phyloP scores from a whole-genome alignment of 495 filamentous ascomycete species.

The Penicillium paxilli region DNA sequence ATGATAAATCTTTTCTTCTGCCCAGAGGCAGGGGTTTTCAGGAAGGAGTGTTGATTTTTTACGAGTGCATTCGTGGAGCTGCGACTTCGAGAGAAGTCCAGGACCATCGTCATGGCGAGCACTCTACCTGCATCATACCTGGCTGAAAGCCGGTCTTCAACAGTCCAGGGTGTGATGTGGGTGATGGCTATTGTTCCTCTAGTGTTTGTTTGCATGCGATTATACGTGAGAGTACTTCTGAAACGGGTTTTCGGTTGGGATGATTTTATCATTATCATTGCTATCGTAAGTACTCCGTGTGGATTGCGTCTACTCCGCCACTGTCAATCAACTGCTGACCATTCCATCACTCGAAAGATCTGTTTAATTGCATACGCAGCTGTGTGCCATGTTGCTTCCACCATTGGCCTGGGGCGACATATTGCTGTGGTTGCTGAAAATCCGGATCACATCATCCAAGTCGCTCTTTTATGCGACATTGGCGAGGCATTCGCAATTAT shows the following conservation, averaged over 20 bases:
- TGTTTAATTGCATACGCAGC: conserved; percentile 24
- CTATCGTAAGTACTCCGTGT: conserved; percentile 17
- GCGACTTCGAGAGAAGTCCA: neutral
- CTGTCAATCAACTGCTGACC: neutral
- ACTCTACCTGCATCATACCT: neutral
- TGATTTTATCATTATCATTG: conserved; percentile 23
- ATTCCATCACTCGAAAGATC: conserved; percentile 1
- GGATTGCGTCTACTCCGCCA: neutral
- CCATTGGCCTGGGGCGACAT: conserved; percentile 18
- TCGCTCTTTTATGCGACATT: conserved; percentile 22
- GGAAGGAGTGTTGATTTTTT: neutral
- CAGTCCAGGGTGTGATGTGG: conserved; percentile 29
- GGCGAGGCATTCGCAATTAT: conserved; percentile 23
- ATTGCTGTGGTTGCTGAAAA: conserved; percentile 11
- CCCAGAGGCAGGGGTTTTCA: neutral
- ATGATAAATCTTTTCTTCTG: conserved; percentile 5
- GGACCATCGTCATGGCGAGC: neutral
- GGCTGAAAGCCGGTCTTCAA: conserved; percentile 13
- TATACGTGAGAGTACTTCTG: conserved; percentile 23
- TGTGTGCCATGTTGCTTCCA: conserved; percentile 23
- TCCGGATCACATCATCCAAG: conserved; percentile 17
- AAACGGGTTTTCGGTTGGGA: conserved; percentile 30
- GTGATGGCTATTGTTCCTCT: conserved; percentile 22
- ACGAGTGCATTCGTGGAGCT: neutral
- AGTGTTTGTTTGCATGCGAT: conserved; percentile 19